Evolutionary conservation across 192 early-diverging fungal species (phyloP), one percentile per base, ranked within the genome.

Genomic region (Entomortierella chlamydospora): DNA sequence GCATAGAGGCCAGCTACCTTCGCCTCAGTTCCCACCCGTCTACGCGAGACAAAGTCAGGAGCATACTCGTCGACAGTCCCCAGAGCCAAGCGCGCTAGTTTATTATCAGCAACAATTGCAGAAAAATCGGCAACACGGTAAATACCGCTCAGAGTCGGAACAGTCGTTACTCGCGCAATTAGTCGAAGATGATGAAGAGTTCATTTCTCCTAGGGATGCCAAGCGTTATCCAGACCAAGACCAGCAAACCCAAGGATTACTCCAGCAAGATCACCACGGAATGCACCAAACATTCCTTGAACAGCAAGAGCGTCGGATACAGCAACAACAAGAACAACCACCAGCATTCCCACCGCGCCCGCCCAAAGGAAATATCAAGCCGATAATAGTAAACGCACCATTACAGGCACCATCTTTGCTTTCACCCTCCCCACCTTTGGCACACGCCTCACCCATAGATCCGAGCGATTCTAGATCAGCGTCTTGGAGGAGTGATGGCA

Each of bases 91-190:
- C 33, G 71, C 56, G 0, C 42, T 54, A 13, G 43, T 29, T 6
- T 73, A 73, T 39, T 62, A 73, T 33, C 71, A 65, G 18, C 71
- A 73, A 23, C 47, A 64, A 45, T 29, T 57, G 29, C 68, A 71
- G 23, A 49, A 65, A n/a, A n/a, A n/a, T n/a, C n/a, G n/a, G n/a
- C 60, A 59, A 47, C 51, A 61, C 20, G 25, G n/a, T 45, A 45
- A 51, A 4, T 47, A 47, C 4, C 61, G 18, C 1, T 20, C 5
- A 13, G 15, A 55, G 3, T 55, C 51, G 1, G 25, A 66, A 41
- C 64, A 43, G 41, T 56, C 51, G 18, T n/a, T 56, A 30, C 23
- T 55, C 6, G 30, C 25, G 15, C 23, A 4, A 13, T 18, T 34
- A 13, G 3, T 8, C 0, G 64, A 55, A n/a, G 51, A 53, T 0